Conservation (phyloP, 495 filamentous ascomycete genomes). For the Hypoxylon perforatum region DNA sequence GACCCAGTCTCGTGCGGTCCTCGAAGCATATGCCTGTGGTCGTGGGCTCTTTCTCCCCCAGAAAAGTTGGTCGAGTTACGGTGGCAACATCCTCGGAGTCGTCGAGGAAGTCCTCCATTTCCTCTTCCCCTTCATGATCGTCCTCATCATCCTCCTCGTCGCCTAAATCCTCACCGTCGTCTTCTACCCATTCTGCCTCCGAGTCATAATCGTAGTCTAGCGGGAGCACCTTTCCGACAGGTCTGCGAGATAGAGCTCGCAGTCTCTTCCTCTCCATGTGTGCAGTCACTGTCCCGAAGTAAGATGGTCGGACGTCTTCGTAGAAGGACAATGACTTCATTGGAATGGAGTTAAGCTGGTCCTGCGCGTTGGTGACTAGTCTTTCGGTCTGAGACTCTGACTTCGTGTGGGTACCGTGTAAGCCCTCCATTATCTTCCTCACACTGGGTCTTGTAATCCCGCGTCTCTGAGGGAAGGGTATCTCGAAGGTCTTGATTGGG, state of each 20-base stretch:
- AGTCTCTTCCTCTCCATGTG: constrained; percentile 53
- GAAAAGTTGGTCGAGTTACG: constrained; percentile 51
- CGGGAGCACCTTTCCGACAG: constrained; percentile 72
- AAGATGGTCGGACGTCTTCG: constrained; percentile 91
- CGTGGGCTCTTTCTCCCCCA: constrained; percentile 77
- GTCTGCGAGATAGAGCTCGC: constrained; percentile 73
- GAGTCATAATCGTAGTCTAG: constrained; percentile 97
- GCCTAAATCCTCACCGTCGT: constrained; percentile 78
- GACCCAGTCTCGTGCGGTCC: constrained; percentile 57
- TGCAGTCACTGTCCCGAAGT: constrained; percentile 83
- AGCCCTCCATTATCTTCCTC: constrained; percentile 70
- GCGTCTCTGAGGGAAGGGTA: constrained; percentile 63
- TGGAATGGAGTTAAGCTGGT: constrained; percentile 70
- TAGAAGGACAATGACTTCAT: constrained; percentile 84
- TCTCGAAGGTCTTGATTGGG: constrained; percentile 67
- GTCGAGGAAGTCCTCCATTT: constrained; percentile 80
- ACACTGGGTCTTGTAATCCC: constrained; percentile 67
- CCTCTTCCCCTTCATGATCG: constrained; percentile 69
- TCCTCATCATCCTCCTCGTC: constrained; percentile 86
- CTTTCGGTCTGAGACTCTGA: constrained; percentile 60
- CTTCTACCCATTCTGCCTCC: constrained; percentile 94
- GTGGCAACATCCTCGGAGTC: constrained; percentile 67
- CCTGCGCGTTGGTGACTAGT: constrained; percentile 54
- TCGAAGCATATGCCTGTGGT: constrained; percentile 88
- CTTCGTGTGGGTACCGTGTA: constrained; percentile 38